Percentiles rank a stretch among this genome's conserved stretches.
Conservation (phyloP, 2,329 filamentous ascomycete species). For the Laburnicola sp. region DNA sequence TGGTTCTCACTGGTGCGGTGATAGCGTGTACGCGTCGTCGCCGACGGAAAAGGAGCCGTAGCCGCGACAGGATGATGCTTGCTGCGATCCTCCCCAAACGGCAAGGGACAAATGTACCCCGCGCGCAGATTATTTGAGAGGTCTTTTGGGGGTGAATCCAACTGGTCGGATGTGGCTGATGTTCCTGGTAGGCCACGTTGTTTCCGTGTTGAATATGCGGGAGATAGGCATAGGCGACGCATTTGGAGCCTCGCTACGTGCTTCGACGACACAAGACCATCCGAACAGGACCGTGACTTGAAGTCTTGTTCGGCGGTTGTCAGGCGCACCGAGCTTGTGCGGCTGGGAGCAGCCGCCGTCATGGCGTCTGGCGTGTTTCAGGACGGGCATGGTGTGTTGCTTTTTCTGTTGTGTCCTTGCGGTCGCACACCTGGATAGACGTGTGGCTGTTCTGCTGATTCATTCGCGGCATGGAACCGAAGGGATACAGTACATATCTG, state of each 20-base stretch:
- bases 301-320: not conserved
- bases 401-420: constrained; percentile 1
- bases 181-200: constrained; percentile 4
- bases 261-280: not conserved
- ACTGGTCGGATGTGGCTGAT: constrained; percentile 4
- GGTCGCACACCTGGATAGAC: not conserved
- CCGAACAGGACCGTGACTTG: not conserved
- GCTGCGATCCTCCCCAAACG: not conserved
- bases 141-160: not conserved
- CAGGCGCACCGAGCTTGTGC: not conserved
- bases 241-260: not conserved
- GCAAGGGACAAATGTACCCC: not conserved
- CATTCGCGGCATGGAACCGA: not conserved
- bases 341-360: not conserved
- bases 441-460: not conserved
- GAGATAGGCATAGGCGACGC: not conserved
- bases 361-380: constrained; percentile 6
- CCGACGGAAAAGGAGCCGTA: constrained; percentile 2
- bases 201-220: constrained; percentile 1
- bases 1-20: not conserved
- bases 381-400: not conserved
- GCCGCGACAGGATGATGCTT: constrained; percentile 3
- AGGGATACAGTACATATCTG: not conserved
- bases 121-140: not conserved
- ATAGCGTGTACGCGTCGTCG: not conserved